Conservation (phyloP, 345 rosid genomes). For the Citrus inodora region DNA sequence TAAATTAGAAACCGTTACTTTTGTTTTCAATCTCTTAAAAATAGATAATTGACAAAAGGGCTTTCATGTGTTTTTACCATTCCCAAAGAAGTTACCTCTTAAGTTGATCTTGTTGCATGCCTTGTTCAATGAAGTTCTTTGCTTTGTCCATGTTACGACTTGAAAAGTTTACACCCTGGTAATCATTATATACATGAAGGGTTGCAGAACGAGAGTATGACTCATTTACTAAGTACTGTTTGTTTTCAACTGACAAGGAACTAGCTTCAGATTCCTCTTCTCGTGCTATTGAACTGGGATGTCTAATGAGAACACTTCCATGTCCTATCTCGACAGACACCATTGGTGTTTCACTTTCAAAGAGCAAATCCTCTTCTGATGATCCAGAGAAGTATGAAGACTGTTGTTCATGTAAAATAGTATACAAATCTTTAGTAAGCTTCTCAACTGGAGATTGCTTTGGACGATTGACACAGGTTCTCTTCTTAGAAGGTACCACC, state of each 20-base stretch:
- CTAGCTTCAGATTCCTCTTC: constrained; percentile 99
- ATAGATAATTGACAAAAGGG: neutral
- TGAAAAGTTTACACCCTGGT: constrained; percentile 26
- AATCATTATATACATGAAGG: constrained; percentile 40
- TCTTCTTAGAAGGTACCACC: constrained; percentile 81
- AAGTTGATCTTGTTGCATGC: constrained; percentile 52
- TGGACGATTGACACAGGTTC: constrained; percentile 80
- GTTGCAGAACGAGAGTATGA: constrained; percentile 52
- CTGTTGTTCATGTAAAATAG: constrained; percentile 91
- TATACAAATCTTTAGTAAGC: constrained; percentile 80
- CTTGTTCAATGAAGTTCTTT: constrained; percentile 39
- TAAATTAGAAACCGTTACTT: neutral
- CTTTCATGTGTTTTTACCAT: neutral
- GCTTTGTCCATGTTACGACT: constrained; percentile 30
- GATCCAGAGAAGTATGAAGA: constrained; percentile 83
- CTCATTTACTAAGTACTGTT: constrained; percentile 43
- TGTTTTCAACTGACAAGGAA: constrained; percentile 87
- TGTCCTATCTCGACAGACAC: constrained; percentile 97
- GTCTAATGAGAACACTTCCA: constrained; percentile 84
- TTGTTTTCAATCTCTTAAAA: neutral
- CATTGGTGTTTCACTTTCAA: constrained; percentile 87
- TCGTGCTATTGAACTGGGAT: constrained; percentile 75
- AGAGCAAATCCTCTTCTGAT: constrained; percentile 90
- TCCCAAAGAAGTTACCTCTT: constrained; percentile 47
- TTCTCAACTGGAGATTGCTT: constrained; percentile 89